phyloP scores from a whole-genome alignment of 139 green algal species.

The Yamagishiella unicocca region DNA sequence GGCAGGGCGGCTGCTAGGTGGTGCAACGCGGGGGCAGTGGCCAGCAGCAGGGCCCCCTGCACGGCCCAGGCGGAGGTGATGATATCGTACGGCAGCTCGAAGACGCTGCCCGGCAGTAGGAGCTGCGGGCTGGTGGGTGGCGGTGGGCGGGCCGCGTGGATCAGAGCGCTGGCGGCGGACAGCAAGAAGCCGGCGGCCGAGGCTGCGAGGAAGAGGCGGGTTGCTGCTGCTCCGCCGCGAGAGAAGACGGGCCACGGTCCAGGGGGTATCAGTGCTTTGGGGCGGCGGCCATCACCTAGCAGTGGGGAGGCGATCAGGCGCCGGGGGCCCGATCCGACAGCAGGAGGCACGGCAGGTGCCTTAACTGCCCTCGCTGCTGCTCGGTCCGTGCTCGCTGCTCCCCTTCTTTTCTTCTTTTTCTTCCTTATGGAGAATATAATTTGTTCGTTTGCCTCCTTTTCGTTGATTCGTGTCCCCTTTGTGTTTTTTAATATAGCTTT shows the following conservation, averaged over 20 bases:
- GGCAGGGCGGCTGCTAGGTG: conserved; percentile 54
- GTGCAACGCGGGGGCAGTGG: conserved; percentile 27
- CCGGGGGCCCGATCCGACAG: background rate
- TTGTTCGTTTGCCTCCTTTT: no score
- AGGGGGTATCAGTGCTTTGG: background rate
- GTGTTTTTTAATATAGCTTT: no score
- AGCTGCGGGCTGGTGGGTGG: background rate
- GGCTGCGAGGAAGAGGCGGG: conserved; percentile 14
- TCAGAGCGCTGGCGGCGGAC: background rate
- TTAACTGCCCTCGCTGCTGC: background rate
- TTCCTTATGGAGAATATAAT: no score
- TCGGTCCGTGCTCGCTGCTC: no score
- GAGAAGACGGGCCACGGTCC: background rate
- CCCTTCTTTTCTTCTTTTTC: no score
- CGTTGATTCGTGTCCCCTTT: no score
- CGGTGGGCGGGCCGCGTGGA: background rate
- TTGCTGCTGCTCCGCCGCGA: background rate
- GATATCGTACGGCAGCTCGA: conserved; percentile 24
- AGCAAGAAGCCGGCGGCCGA: background rate
- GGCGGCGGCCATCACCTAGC: background rate
- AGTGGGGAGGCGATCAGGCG: background rate
- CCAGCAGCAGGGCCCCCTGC: conserved; percentile 1
- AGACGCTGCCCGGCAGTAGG: conserved; percentile 35
- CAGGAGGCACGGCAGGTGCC: background rate
- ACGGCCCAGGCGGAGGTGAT: background rate